These are phyloP conservation scores for Lentinus tigrinus DNA, from an alignment of 768 basidiomycete genomes.

Conservation along the genomic window DNA sequence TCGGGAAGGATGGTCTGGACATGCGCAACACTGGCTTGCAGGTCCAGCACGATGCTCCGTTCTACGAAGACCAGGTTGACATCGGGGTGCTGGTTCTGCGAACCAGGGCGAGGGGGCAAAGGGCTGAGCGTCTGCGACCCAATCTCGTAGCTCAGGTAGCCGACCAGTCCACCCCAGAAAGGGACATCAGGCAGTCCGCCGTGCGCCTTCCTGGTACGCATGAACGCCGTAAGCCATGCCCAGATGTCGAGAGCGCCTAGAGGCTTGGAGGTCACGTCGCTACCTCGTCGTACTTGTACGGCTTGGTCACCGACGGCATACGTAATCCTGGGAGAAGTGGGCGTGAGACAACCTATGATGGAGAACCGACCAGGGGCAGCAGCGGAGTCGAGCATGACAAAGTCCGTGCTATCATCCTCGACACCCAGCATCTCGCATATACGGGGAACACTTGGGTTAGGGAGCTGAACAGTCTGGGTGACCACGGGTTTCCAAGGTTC, in stretches of 20 bases:
- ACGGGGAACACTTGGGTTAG: conserved; percentile 39
- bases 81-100: conserved; percentile 52
- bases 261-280: conserved; percentile 34
- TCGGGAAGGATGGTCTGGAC: conserved; percentile 63
- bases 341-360: conserved; percentile 62
- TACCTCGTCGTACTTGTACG: conserved; percentile 45
- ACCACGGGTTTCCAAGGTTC: conserved; percentile 29
- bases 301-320: conserved; percentile 51
- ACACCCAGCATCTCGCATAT: conserved; percentile 68
- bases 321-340: conserved; percentile 55
- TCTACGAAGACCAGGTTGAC: conserved; percentile 77
- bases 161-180: conserved; percentile 84
- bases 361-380: conserved; percentile 73
- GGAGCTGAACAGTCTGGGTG: conserved; percentile 42
- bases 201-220: conserved; percentile 48
- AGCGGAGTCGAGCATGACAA: conserved; percentile 75
- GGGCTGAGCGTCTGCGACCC: conserved; percentile 59
- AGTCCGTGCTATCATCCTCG: conserved; percentile 54
- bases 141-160: conserved; percentile 78
- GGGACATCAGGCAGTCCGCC: conserved; percentile 56
- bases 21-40: conserved; percentile 44
- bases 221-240: conserved; percentile 74
- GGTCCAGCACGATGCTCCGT: conserved; percentile 72
- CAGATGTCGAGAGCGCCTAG: conserved; percentile 60
- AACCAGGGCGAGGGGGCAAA: conserved; percentile 28